Percentiles rank a stretch among this genome's conserved stretches.
phyloP scores from a whole-genome alignment of 352 stramenopile species.

The Pythium sp. region DNA sequence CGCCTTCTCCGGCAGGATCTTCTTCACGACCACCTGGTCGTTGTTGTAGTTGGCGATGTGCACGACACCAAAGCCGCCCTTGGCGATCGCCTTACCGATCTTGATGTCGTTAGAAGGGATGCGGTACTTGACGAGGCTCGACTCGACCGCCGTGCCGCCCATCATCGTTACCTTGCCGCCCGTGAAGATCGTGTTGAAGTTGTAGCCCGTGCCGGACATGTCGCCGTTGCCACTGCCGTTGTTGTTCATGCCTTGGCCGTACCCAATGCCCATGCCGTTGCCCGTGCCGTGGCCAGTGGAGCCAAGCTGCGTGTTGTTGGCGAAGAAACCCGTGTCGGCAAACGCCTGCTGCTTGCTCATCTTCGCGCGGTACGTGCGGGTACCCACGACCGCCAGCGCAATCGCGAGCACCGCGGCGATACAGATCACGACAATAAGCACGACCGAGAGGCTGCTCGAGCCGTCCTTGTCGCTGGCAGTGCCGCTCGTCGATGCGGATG shows the following conservation, averaged over 20 bases:
- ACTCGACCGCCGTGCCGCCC: conserved; percentile 52
- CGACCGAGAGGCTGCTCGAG: conserved; percentile 34
- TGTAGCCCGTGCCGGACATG: conserved; percentile 23
- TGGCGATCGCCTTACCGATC: conserved; percentile 59
- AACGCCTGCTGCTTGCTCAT: conserved; percentile 26
- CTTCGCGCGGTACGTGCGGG: conserved; percentile 41
- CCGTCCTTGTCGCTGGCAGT: conserved; percentile 19
- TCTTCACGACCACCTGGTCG: conserved; percentile 74
- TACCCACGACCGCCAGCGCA: conserved; percentile 48
- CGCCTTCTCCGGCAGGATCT: conserved; percentile 80
- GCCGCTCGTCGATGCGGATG: conserved; percentile 23
- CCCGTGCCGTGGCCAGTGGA: conserved; percentile 14
- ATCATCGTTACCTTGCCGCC: conserved; percentile 51
- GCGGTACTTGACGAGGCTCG: conserved; percentile 69
- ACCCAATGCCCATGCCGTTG: conserved; percentile 11
- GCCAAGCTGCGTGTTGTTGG: conserved; percentile 38
- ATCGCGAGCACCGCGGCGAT: conserved; percentile 46
- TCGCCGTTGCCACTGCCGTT: conserved; percentile 9
- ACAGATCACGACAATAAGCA: conserved; percentile 59
- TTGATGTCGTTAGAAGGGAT: conserved; percentile 64
- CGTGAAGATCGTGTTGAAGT: conserved; percentile 58
- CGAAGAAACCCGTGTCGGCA: conserved; percentile 45
- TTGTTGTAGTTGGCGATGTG: conserved; percentile 63
- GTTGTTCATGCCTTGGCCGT: conserved; percentile 18
- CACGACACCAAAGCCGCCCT: conserved; percentile 75